These are phyloP conservation scores for Musa balbisiana DNA, from an alignment of 202 grass and related monocot genomes.

Conservation along the genomic window DNA sequence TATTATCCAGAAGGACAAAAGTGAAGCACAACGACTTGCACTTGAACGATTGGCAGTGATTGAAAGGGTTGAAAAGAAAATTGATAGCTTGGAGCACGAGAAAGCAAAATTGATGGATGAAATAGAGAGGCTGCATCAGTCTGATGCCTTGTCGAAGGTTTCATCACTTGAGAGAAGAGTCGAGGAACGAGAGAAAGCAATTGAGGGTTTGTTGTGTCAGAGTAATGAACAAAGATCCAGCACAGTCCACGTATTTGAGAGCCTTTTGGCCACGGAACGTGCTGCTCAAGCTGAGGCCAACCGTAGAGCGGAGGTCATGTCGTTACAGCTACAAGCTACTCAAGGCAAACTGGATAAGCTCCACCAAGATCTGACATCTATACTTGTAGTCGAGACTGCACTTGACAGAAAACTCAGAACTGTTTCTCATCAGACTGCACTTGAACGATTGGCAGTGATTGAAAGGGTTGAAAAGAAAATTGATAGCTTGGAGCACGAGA, in stretches of 20 bases:
- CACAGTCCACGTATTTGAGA: slow-evolving; percentile 63
- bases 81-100: slow-evolving; percentile 49
- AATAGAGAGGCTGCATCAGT: slow-evolving; percentile 46
- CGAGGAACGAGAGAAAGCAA: slow-evolving; percentile 57
- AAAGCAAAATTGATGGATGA: slow-evolving; percentile 42
- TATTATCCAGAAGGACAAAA: slow-evolving; percentile 47
- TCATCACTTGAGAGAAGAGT: slow-evolving; percentile 51
- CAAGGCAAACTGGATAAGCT: slow-evolving; percentile 78
- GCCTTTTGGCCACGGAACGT: slow-evolving; percentile 58
- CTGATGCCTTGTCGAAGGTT: slow-evolving; percentile 50
- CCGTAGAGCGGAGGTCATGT: slow-evolving; percentile 57
- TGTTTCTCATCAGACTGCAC: slow-evolving; percentile 35
- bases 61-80: slow-evolving; percentile 49
- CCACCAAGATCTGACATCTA: slow-evolving; percentile 72
- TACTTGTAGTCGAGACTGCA: slow-evolving; percentile 59
- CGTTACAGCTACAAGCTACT: slow-evolving; percentile 61
- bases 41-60: slow-evolving; percentile 58
- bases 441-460: slow-evolving; percentile 54
- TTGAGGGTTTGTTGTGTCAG: slow-evolving; percentile 47
- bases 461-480: slow-evolving; percentile 52
- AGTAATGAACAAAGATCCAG: slow-evolving; percentile 73
- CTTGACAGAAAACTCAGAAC: slow-evolving; percentile 50
- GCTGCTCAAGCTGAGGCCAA: slow-evolving; percentile 57
- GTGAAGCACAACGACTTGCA: slow-evolving; percentile 41
- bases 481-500: slow-evolving; percentile 52